Evolutionary conservation across 2,329 filamentous ascomycete species (phyloP).

Genomic region (Botryotinia narcissicola): DNA sequence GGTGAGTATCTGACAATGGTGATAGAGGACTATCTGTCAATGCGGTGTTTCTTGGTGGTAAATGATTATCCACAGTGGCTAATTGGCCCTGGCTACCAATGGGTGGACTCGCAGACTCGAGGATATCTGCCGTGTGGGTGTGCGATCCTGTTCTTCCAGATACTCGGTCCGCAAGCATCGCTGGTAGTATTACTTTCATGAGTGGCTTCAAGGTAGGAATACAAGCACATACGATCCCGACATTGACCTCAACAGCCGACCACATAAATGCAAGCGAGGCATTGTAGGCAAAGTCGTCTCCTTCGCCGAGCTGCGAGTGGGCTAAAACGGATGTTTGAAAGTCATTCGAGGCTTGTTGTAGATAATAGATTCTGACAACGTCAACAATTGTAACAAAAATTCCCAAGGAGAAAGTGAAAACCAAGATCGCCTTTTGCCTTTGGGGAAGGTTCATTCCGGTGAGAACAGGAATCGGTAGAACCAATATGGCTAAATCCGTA

Average conservation of each 20-base stretch:
- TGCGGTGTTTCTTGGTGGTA: background rate
- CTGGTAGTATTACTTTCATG: constrained; percentile 50
- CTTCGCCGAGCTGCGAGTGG: constrained; percentile 44
- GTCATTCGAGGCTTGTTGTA: constrained; percentile 54
- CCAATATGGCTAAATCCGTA: constrained; percentile 83
- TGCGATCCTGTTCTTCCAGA: constrained; percentile 8
- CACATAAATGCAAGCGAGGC: constrained; percentile 87
- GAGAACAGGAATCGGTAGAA: constrained; percentile 83
- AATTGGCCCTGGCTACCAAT: background rate
- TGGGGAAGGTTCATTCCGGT: constrained; percentile 80
- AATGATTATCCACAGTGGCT: background rate
- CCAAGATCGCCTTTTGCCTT: constrained; percentile 83
- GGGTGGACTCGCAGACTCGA: constrained; percentile 27
- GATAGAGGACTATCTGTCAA: constrained; percentile 15
- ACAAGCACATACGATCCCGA: constrained; percentile 86
- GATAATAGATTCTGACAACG: constrained; percentile 84
- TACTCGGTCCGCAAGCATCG: constrained; percentile 32
- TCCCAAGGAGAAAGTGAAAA: constrained; percentile 82
- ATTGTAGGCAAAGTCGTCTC: constrained; percentile 64
- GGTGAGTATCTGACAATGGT: constrained; percentile 19
- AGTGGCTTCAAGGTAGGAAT: constrained; percentile 91
- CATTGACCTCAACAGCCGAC: constrained; percentile 87
- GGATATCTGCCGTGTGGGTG: constrained; percentile 20
- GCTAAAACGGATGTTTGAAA: constrained; percentile 19
- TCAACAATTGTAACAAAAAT: constrained; percentile 86